Evolutionary conservation across 139 green algal genomes (phyloP).

Genomic region (Zygnema circumcarinatum): DNA sequence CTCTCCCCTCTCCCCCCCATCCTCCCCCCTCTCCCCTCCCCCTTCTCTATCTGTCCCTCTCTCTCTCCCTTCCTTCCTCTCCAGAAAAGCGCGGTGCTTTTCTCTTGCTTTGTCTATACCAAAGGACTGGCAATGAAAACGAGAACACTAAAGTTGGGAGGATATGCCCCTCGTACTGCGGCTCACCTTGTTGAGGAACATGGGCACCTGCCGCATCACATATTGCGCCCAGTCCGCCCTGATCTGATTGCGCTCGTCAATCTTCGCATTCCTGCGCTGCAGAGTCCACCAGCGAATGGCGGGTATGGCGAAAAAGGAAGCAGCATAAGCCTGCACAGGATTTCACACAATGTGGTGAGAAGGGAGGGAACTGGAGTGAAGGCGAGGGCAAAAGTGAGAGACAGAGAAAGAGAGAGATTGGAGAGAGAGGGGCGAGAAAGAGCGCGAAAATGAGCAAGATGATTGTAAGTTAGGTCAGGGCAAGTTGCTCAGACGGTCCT

Average conservation of each 20-base stretch:
- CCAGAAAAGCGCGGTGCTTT: not conserved
- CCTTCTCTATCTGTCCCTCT: no score
- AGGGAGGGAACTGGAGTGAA: not conserved
- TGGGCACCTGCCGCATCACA: conserved; percentile 26
- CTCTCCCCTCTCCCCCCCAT: no score
- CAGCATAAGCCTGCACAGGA: conserved; percentile 77
- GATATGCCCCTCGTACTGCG: not conserved
- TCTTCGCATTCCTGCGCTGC: conserved; percentile 70
- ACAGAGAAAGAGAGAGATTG: no score
- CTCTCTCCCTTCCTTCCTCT: not conserved
- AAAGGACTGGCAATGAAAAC: not conserved
- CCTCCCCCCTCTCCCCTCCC: no score
- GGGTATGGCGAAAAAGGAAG: conserved; percentile 88
- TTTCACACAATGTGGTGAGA: not conserved
- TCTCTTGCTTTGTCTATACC: not conserved
- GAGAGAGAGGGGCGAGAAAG: not conserved
- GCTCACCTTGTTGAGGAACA: conserved; percentile 44
- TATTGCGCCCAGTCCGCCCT: conserved; percentile 44
- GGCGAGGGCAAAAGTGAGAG: no score
- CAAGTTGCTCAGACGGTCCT: no score
- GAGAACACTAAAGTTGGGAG: not conserved
- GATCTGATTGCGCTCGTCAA: conserved; percentile 77
- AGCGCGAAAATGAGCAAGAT: not conserved
- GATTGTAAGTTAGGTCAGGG: not conserved
- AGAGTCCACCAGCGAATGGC: conserved; percentile 69